Base-by-base conservation (phyloP, 495 filamentous ascomycete species). In the Chaetomium tenue region DNA sequence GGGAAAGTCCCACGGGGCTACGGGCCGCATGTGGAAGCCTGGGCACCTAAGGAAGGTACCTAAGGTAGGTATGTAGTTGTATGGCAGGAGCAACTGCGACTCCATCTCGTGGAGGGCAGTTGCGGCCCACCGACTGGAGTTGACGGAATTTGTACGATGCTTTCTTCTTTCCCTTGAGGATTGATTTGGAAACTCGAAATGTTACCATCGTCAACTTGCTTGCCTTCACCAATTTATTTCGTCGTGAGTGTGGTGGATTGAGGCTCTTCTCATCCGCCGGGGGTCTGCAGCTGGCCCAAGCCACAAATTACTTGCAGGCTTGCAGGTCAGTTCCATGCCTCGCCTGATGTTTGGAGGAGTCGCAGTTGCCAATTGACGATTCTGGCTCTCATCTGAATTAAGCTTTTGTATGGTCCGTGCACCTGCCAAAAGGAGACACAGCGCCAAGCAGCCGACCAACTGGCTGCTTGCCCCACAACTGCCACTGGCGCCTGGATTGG, bases 361-460 rank as follows among this genome's bases (percentile, higher is more conserved):
- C n/a, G n/a, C n/a, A n/a, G n/a, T n/a, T n/a, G n/a, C 33, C 5
- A 47, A 53, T 22, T 25, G 44, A 13, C 26, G 61, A 57, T 15
- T 20, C 6, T 23, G 51, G n/a, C 8, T 52, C 48, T 46, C 16
- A 7, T 23, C 40, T 22, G 62, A 64, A 58, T 58, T 57, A 58
- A 64, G 62, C 54, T 64, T 63, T 64, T 50, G 55, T 39, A 37
- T 58, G 62, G 62, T 46, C 54, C 54, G 62, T 64, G 62, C 46
- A 20, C 62, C 47, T 40, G 25, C 62, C 47, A 20, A 16, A 25
- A 26, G 18, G 3, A 11, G 16, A 15, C 33, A 5, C 25, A 11
- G 42, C 25, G 61, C 52, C 52, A 59, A 53, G 61, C 33, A 37
- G 33, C 33, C 33, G 33, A 37, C 33, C 33, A 37, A 37, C 53